phyloP scores from a whole-genome alignment of 2,329 filamentous ascomycete species.

The Pezicula neosporulosa region DNA sequence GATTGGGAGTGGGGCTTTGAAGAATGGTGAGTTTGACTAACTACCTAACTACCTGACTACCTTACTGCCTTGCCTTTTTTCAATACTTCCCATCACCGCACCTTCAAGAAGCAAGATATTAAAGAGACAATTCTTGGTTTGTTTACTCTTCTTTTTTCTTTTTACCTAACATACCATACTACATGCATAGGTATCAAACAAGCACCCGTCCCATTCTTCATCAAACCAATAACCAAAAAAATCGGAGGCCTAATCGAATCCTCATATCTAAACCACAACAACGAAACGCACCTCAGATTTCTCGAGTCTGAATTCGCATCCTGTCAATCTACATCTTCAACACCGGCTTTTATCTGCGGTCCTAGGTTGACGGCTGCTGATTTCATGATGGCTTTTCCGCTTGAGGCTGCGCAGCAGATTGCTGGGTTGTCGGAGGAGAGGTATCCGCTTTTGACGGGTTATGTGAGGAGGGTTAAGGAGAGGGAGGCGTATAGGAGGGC shows the following conservation, averaged over 20 bases:
- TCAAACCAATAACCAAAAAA: constrained; percentile 56
- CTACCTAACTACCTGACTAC: too few species aligned
- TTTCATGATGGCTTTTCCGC: constrained; percentile 42
- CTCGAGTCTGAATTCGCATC: background rate
- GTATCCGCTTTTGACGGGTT: constrained; percentile 40
- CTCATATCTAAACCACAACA: background rate
- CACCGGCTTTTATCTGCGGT: background rate
- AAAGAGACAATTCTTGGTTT: too few species aligned
- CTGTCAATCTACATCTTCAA: background rate
- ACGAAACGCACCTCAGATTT: background rate
- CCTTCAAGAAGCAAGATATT: background rate
- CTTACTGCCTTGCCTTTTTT: too few species aligned
- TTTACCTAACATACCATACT: background rate
- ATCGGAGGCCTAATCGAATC: constrained; percentile 43
- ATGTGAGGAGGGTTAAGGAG: constrained; percentile 34
- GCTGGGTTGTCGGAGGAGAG: constrained; percentile 28
- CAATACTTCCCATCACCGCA: background rate
- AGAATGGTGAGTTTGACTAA: background rate
- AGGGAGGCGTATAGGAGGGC: background rate
- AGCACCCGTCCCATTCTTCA: constrained; percentile 59
- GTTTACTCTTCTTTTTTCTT: too few species aligned
- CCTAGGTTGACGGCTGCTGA: constrained; percentile 43
- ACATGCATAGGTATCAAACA: constrained; percentile 44
- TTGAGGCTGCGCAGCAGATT: constrained; percentile 34
- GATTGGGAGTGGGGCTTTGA: background rate